Percentiles rank a stretch among this genome's conserved stretches.
These are phyloP conservation scores for Aphanomyces astaci DNA, from an alignment of 352 stramenopile genomes.

Conservation along the genomic window DNA sequence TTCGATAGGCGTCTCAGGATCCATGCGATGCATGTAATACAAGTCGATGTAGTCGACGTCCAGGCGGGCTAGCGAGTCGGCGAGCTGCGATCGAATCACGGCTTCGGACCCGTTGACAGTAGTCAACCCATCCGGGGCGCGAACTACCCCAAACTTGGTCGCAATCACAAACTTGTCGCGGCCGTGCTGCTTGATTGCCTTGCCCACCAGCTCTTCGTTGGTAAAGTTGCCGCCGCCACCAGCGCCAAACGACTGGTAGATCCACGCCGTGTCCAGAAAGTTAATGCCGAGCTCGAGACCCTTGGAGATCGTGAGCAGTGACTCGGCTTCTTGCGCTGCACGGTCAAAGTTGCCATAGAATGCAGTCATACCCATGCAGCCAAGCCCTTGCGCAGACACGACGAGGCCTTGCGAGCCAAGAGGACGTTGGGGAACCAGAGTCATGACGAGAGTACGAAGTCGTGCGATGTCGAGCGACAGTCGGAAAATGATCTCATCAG, in stretches of 20 bases:
- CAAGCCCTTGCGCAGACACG: slow-evolving; percentile 11
- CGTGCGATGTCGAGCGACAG: background rate
- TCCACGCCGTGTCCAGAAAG: slow-evolving; percentile 62
- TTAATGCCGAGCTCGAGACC: slow-evolving; percentile 42
- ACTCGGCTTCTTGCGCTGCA: slow-evolving; percentile 4
- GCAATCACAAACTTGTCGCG: slow-evolving; percentile 61
- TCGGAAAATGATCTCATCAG: background rate
- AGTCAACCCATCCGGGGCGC: slow-evolving; percentile 33
- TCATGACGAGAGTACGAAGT: background rate
- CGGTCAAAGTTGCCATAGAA: slow-evolving; percentile 23
- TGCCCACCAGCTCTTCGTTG: slow-evolving; percentile 50
- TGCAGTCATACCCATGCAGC: slow-evolving; percentile 17
- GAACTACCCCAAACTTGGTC: slow-evolving; percentile 57
- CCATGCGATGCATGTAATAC: slow-evolving; percentile 58
- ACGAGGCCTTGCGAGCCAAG: slow-evolving; percentile 5
- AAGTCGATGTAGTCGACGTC: slow-evolving; percentile 55
- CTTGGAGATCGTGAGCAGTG: slow-evolving; percentile 1
- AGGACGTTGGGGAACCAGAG: slow-evolving; percentile 1
- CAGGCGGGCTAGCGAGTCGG: slow-evolving; percentile 49
- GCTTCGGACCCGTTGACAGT: slow-evolving; percentile 39
- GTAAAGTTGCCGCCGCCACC: slow-evolving; percentile 42
- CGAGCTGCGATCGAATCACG: slow-evolving; percentile 51
- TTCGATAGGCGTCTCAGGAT: slow-evolving; percentile 55
- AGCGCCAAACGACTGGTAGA: slow-evolving; percentile 33
- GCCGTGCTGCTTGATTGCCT: slow-evolving; percentile 41